These are phyloP conservation scores for Umbelopsis sp. DNA, from an alignment of 192 early-diverging fungal species.

Conservation along the genomic window DNA sequence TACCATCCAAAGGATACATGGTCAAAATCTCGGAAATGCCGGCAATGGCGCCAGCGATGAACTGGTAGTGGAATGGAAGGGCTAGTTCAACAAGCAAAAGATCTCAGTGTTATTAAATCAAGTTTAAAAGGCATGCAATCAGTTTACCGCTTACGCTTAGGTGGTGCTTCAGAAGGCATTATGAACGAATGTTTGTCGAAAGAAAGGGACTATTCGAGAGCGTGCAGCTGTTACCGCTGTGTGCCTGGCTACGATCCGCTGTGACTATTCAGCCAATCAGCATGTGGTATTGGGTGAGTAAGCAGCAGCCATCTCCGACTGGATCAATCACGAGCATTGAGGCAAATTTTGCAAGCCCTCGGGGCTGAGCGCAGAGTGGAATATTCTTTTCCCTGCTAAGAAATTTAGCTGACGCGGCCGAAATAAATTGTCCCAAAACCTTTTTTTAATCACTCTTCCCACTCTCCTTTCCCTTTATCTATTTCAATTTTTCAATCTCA, in stretches of 20 bases:
- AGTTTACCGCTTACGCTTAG: not conserved
- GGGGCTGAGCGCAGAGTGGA: constrained; percentile 8
- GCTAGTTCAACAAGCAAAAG: constrained; percentile 37
- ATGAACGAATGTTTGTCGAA: not conserved
- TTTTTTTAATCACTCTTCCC: not conserved
- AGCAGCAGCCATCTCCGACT: not conserved
- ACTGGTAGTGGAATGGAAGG: constrained; percentile 81
- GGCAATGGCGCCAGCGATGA: constrained; percentile 77
- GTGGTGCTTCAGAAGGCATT: constrained; percentile 1
- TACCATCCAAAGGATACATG: constrained; percentile 90
- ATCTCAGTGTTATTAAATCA: too few relatives aligned
- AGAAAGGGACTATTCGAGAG: not conserved
- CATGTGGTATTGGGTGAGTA: not conserved
- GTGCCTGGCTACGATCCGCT: constrained; percentile 4
- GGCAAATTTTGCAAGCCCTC: not conserved
- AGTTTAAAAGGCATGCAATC: too few relatives aligned
- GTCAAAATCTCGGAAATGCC: constrained; percentile 91
- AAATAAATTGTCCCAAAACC: not conserved
- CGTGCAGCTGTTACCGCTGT: not conserved
- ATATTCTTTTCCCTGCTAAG: constrained; percentile 1
- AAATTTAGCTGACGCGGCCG: not conserved
- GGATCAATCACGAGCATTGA: not conserved
- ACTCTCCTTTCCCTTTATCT: not conserved
- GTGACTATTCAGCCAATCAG: not conserved
- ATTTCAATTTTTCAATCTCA: not conserved